phyloP scores from a whole-genome alignment of 345 rosid species.

The Lepidium africanum region DNA sequence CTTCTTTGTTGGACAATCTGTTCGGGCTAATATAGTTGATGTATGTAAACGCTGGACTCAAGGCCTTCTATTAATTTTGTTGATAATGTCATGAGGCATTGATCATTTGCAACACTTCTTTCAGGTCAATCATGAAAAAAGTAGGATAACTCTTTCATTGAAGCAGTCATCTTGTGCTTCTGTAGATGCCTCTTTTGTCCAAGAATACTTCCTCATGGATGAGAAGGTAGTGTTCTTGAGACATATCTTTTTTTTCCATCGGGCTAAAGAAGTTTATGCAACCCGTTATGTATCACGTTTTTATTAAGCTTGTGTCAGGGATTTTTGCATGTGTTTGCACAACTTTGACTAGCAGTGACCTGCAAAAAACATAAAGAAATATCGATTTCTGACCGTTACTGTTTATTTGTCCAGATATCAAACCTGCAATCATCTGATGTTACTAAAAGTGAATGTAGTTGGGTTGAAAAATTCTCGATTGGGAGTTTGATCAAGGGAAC shows the following conservation, averaged over 20 bases:
- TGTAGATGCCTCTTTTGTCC: constrained; percentile 68
- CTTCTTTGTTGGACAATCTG: constrained; percentile 86
- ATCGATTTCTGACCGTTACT: not conserved
- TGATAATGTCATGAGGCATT: constrained; percentile 3
- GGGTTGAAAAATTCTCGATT: constrained; percentile 68
- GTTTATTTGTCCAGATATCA: constrained; percentile 53
- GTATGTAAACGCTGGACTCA: constrained; percentile 43
- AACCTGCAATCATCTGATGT: constrained; percentile 46
- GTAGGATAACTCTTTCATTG: constrained; percentile 70
- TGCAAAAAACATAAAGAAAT: not conserved
- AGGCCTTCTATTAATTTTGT: not conserved
- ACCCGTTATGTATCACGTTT: not conserved
- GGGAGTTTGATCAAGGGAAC: constrained; percentile 69
- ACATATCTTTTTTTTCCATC: not conserved
- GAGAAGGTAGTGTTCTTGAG: constrained; percentile 52
- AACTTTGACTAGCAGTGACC: not conserved
- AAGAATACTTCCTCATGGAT: constrained; percentile 61
- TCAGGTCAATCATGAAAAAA: constrained; percentile 64
- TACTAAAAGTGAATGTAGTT: constrained; percentile 40
- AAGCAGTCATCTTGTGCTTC: constrained; percentile 89
- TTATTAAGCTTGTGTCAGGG: not conserved
- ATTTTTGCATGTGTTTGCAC: not conserved
- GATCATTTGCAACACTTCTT: constrained; percentile 8
- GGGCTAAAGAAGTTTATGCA: not conserved
- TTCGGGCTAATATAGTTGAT: constrained; percentile 70